phyloP scores from a whole-genome alignment of 2,329 filamentous ascomycete genomes.

The Colletotrichum musicola region DNA sequence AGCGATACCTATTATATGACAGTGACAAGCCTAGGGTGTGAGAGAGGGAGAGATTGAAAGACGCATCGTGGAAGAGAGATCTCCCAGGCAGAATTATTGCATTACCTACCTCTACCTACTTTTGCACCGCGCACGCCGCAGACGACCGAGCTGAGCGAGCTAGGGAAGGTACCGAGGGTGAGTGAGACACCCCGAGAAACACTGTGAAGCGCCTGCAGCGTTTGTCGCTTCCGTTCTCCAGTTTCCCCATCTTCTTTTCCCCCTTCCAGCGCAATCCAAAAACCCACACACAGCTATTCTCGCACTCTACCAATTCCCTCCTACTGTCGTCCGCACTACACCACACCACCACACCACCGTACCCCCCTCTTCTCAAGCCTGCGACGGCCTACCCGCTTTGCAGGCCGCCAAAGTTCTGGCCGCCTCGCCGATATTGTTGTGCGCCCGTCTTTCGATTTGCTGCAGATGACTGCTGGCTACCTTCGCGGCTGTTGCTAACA shows the following conservation, averaged over 20 bases:
- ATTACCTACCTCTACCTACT: background rate
- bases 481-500: slow-evolving; percentile 28
- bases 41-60: background rate
- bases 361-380: slow-evolving; percentile 22
- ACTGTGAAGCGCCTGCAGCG: background rate
- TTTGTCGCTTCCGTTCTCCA: slow-evolving; percentile 30
- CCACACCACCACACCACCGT: slow-evolving; percentile 33
- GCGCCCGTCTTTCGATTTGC: slow-evolving; percentile 16
- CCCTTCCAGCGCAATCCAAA: slow-evolving; percentile 37
- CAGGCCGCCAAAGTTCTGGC: slow-evolving; percentile 23
- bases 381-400: slow-evolving; percentile 31
- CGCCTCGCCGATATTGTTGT: slow-evolving; percentile 24
- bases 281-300: slow-evolving; percentile 35
- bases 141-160: slow-evolving; percentile 14
- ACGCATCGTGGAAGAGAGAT: background rate
- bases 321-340: slow-evolving; percentile 25
- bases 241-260: slow-evolving; percentile 38
- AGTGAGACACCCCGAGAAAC: slow-evolving; percentile 22
- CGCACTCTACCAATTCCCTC: slow-evolving; percentile 28
- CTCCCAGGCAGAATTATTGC: background rate
- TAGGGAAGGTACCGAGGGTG: slow-evolving; percentile 15
- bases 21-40: too few species aligned
- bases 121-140: background rate
- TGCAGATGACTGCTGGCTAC: slow-evolving; percentile 10
- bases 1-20: background rate